Evolutionary conservation across 441 rosid genomes (phyloP).

Genomic region (Mallotus japonicus): DNA sequence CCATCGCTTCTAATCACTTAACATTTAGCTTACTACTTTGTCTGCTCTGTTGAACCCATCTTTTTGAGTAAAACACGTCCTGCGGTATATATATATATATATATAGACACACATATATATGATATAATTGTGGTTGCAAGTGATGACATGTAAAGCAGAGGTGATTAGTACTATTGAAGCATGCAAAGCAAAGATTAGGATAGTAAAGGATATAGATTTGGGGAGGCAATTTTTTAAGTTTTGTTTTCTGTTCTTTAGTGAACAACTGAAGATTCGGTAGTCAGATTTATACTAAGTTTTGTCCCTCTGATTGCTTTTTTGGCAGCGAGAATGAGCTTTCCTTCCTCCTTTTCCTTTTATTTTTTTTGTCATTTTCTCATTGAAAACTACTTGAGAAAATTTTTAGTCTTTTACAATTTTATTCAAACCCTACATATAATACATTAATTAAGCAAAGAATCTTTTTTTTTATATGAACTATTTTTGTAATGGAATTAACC

Average conservation of each 20-base stretch:
- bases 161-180: slow-evolving; percentile 26
- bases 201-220: slow-evolving; percentile 20
- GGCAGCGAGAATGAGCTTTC: slow-evolving; percentile 53
- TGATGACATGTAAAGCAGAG: slow-evolving; percentile 35
- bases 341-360: slow-evolving; percentile 7
- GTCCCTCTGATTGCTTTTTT: slow-evolving; percentile 33
- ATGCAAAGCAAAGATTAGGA: slow-evolving; percentile 40
- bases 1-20: too few species aligned
- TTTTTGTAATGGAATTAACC: too few species aligned
- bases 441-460: too few species aligned
- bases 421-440: too few species aligned
- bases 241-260: slow-evolving; percentile 36
- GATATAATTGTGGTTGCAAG: too few species aligned
- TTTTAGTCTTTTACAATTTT: neutral
- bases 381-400: slow-evolving; percentile 19
- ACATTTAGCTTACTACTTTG: too few species aligned
- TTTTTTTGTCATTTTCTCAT: slow-evolving; percentile 34
- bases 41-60: too few species aligned
- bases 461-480: too few species aligned
- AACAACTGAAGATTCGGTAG: slow-evolving; percentile 49
- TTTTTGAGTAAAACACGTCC: too few species aligned
- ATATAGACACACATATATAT: too few species aligned
- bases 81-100: too few species aligned
- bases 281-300: slow-evolving; percentile 30
- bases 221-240: slow-evolving; percentile 30